phyloP scores from a whole-genome alignment of 1,139 yeast species.

The Kodamaea sp. region DNA sequence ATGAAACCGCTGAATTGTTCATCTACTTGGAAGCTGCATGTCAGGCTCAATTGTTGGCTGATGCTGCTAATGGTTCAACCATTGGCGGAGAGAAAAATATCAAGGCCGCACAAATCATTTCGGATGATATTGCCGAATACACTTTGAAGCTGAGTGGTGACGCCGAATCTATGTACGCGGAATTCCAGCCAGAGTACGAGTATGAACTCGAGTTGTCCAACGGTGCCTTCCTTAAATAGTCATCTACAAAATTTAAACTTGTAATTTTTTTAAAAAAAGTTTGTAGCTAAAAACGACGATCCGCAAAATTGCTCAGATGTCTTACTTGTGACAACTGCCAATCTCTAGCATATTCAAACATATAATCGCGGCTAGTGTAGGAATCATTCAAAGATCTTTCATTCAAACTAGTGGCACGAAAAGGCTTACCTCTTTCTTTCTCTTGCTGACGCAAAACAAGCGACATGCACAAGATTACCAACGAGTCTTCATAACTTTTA shows the following conservation, averaged over 20 bases:
- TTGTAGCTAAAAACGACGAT: too few species aligned
- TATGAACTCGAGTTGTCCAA: slow-evolving; percentile 27
- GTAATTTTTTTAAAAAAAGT: too few species aligned
- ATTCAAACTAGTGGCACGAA: too few species aligned
- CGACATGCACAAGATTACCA: slow-evolving; percentile 7
- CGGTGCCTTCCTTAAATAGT: slow-evolving; percentile 17
- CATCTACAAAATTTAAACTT: too few species aligned
- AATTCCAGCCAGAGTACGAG: slow-evolving; percentile 65
- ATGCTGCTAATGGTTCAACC: slow-evolving; percentile 41
- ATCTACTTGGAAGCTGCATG: slow-evolving; percentile 62
- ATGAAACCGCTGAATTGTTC: slow-evolving; percentile 77
- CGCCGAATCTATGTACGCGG: slow-evolving; percentile 66
- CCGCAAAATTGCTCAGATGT: too few species aligned
- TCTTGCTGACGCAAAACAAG: slow-evolving; percentile 10
- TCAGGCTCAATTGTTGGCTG: slow-evolving; percentile 67
- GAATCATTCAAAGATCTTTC: too few species aligned
- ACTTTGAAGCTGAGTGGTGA: slow-evolving; percentile 61
- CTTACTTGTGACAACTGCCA: too few species aligned
- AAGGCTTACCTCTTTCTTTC: slow-evolving; percentile 1
- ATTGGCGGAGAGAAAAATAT: slow-evolving; percentile 8
- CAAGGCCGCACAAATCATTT: slow-evolving; percentile 29
- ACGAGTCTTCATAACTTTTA: slow-evolving; percentile 4
- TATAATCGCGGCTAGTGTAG: too few species aligned
- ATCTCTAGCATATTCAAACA: too few species aligned
- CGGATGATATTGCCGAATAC: slow-evolving; percentile 68